A percentile compares a stretch with the other conserved stretches of the same genome.
These are phyloP conservation scores for Suillus brevipes DNA, from an alignment of 768 basidiomycete species.

Conservation along the genomic window DNA sequence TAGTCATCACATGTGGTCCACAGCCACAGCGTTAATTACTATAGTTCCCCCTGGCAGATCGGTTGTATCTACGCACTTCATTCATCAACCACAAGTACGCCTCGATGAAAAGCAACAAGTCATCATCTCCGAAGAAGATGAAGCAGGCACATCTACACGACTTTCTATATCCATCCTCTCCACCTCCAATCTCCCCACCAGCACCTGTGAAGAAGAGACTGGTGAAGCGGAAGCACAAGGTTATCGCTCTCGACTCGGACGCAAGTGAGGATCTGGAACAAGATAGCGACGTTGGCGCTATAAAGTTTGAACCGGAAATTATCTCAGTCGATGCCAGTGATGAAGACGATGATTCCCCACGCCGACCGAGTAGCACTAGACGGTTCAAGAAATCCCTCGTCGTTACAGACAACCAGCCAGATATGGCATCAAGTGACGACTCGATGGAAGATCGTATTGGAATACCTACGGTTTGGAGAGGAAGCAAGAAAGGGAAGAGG, in stretches of 20 bases:
- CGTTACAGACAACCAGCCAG: conserved; percentile 18
- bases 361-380: conserved; percentile 17
- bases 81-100: background rate
- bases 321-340: conserved; percentile 19
- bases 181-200: conserved; percentile 24
- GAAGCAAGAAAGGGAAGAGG: conserved; percentile 21
- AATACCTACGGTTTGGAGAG: conserved; percentile 22
- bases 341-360: conserved; percentile 24
- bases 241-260: conserved; percentile 15
- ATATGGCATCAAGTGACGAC: conserved; percentile 21
- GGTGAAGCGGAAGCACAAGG: conserved; percentile 19
- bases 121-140: conserved; percentile 27
- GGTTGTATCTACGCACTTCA: background rate
- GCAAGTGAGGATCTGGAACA: conserved; percentile 26
- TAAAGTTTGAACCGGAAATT: conserved; percentile 46
- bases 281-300: conserved; percentile 50
- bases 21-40: background rate
- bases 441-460: conserved; percentile 20
- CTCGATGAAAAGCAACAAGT: conserved; percentile 20
- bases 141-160: conserved; percentile 48
- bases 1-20: background rate
- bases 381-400: conserved; percentile 18
- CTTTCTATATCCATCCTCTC: conserved; percentile 33
- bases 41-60: background rate
- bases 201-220: conserved; percentile 8